A percentile compares a stretch with the other conserved stretches of the same genome.
phyloP scores from a whole-genome alignment of 495 filamentous ascomycete genomes.

The Paragyromitra xinjiangensis region DNA sequence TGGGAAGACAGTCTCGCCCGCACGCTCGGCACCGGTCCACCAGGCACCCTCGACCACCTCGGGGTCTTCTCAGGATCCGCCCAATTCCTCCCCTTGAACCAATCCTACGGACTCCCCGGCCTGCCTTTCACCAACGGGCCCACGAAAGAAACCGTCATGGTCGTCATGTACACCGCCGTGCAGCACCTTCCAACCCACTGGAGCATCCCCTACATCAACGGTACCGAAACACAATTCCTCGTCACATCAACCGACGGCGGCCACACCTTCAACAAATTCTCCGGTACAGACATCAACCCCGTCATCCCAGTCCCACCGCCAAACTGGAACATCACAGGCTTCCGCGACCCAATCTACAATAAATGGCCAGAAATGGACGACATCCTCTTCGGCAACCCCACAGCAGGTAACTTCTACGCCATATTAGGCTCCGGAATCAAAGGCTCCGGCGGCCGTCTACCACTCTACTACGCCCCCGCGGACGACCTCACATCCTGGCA shows the following conservation, averaged over 20 bases:
- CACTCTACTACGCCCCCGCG: slow-evolving; percentile 64
- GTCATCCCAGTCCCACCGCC: slow-evolving; percentile 62
- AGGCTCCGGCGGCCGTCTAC: slow-evolving; percentile 62
- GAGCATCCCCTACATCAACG: slow-evolving; percentile 62
- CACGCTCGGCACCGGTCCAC: slow-evolving; percentile 56
- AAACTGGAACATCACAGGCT: slow-evolving; percentile 64
- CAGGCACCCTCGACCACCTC: slow-evolving; percentile 62
- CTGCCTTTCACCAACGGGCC: slow-evolving; percentile 43
- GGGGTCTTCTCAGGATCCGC: slow-evolving; percentile 67
- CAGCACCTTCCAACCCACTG: slow-evolving; percentile 64
- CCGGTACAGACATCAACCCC: slow-evolving; percentile 61
- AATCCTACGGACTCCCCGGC: slow-evolving; percentile 28
- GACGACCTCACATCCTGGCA: slow-evolving; percentile 64
- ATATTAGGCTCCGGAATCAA: slow-evolving; percentile 66
- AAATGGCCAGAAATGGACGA: slow-evolving; percentile 61
- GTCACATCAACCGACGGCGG: slow-evolving; percentile 65
- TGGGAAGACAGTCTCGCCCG: slow-evolving; percentile 57
- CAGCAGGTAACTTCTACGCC: slow-evolving; percentile 61
- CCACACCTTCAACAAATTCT: slow-evolving; percentile 63
- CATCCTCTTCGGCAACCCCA: slow-evolving; percentile 52
- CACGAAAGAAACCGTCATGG: slow-evolving; percentile 60
- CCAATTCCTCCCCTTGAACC: slow-evolving; percentile 43
- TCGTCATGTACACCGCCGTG: slow-evolving; percentile 65
- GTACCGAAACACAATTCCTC: slow-evolving; percentile 64
- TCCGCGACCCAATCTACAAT: slow-evolving; percentile 66